Base-by-base conservation (phyloP, 371 early-diverging fungal species). In the Nematocida minor region DNA sequence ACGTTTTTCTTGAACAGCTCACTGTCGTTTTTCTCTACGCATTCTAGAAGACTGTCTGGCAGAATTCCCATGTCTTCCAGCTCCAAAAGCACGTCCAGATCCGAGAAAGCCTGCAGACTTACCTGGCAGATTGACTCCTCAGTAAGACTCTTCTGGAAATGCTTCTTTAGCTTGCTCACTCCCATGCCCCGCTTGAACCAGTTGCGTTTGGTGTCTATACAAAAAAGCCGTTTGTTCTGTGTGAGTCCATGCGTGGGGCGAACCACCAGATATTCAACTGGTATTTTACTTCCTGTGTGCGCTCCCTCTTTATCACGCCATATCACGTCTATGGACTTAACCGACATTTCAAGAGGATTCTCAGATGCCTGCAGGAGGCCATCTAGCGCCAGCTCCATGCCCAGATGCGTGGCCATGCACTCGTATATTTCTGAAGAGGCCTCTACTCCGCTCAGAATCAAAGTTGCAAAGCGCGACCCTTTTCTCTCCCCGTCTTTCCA, bases 371-470 rank as follows among this genome's bases (percentile, higher is more conserved):
- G 92, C 4, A 96, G 87, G 63, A 95, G 89, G n/a, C 89, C 90
- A 27, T 93, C 95, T 25, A 90, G 87, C n/a, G 89, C 89, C 88
- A 97, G 89, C 2, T 92, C 93, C 81, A 91, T 88, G 47, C 91
- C 90, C 3, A 90, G 89, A 70, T 94, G 92, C 1, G 95, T 94
- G 4, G 94, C 91, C 84, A 94, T 94, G 84, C 91, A 95, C 11
- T 92, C 90, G 1, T 87, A 87, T 16, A 94, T 88, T 69, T 91
- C 94, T 82, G 96, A 91, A 46, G 89, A 89, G 16, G 89, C 89
- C 32, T 92, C 90, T 34, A 89, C 80, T 7, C 71, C 67, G 34
- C 55, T 47, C 25, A 80, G 53, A 25, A 80, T 27, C 16, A 85
- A 55, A 69, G 69, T 69, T 4, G 69, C 83, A 83, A 79, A 60